Base-by-base conservation (phyloP, 305 asterid species). In the Ajuga reptans region DNA sequence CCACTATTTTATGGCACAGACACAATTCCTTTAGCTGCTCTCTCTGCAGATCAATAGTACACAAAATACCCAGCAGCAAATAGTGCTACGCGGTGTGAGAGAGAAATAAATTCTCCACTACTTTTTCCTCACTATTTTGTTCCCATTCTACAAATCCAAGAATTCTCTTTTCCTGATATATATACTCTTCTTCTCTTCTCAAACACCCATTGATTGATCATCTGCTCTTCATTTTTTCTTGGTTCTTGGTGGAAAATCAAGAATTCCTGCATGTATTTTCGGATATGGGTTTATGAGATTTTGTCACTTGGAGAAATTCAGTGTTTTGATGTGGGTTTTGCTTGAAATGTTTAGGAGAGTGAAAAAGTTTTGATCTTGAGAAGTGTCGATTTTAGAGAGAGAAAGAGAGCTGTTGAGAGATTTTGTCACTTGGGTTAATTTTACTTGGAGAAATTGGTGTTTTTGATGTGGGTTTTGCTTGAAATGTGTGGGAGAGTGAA, bases 1-100 rank as follows among this genome's bases (percentile, higher is more conserved):
- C 81, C 79, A 72, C 77, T 31, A 31, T 49, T 79, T 47, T 64
- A 78, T 57, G 78, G 75, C 78, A 72, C 27, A 45, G 71, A 34
- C 78, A 55, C 73, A 72, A 63, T 72, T 79, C 78, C 70, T 10
- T 69, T 63, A 71, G 50, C 68, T 68, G 69, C 68, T 51, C 72
- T 78, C 69, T 57, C 79, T 11, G 68, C 60, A 72, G 78, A 72
- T 72, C 72, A 41, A 45, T 16, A 64, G 45, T 64, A 21, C 76
- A 63, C 66, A 69, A 67, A 74, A 29, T 53, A 55, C 64, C 55
- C 54, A 64, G 64, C 71, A 18, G 29, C 43, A 62, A 77, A 17
- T 27, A 42, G 61, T 54, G 9, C 39, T 17, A 65, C 75, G 79
- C 81, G 71, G 75, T 67, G 68, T 42, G 72, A 34, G 46, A 55